phyloP scores from a whole-genome alignment of 164 flowering plant genomes.

The Annona cherimola region DNA sequence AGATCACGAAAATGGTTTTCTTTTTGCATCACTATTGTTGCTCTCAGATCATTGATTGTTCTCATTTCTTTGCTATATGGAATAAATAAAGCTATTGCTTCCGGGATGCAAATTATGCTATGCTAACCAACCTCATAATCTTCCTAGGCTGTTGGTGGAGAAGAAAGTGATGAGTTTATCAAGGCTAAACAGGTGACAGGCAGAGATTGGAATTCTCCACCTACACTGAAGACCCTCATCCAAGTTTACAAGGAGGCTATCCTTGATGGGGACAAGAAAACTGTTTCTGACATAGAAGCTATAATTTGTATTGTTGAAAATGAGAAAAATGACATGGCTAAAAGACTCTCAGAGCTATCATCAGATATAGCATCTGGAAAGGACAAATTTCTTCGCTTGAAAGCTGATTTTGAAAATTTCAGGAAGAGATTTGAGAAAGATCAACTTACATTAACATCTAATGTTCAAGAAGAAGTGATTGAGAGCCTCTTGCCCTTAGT shows the following conservation, averaged over 20 bases:
- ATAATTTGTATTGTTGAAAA: conserved; percentile 37
- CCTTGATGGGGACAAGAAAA: conserved; percentile 39
- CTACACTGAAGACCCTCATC: conserved; percentile 36
- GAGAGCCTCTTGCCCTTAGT: conserved; percentile 83
- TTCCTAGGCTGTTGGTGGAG: conserved; percentile 12
- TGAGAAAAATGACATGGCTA: conserved; percentile 47
- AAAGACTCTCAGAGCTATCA: conserved; percentile 48
- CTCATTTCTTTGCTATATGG: neutral
- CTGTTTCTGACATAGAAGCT: conserved; percentile 51
- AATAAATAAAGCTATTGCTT: neutral
- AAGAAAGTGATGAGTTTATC: conserved; percentile 8
- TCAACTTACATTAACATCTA: conserved; percentile 39
- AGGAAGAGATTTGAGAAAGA: conserved; percentile 84
- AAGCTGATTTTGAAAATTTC: conserved; percentile 92
- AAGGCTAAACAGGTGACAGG: conserved; percentile 24
- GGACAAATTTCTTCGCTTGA: conserved; percentile 59
- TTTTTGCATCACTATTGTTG: too few species aligned
- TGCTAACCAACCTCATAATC: neutral
- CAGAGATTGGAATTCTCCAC: conserved; percentile 10
- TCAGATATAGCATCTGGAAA: conserved; percentile 62
- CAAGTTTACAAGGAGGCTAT: conserved; percentile 64
- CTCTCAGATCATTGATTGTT: neutral
- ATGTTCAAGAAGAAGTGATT: conserved; percentile 71
- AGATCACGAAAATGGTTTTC: too few species aligned
- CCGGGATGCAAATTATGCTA: neutral